A percentile compares a stretch with the other conserved stretches of the same genome.
These are phyloP conservation scores for Wallacemonas sp. DNA, from an alignment of 208 protist genomes.

Conservation along the genomic window DNA sequence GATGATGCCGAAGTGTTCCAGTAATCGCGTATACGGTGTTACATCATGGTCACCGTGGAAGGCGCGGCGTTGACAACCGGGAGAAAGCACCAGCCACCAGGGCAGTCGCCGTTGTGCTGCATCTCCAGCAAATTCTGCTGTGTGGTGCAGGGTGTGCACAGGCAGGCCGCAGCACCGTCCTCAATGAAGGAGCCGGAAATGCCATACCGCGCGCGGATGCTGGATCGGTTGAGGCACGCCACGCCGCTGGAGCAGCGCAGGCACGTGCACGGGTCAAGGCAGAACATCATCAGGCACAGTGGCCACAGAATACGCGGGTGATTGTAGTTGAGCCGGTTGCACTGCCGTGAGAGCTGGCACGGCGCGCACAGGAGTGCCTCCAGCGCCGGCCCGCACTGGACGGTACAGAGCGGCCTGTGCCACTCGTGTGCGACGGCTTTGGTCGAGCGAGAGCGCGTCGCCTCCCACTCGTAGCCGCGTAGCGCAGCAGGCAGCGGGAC, in stretches of 20 bases:
- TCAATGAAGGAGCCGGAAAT: constrained; percentile 19
- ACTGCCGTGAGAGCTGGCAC: constrained; percentile 18
- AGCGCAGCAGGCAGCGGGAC: not conserved
- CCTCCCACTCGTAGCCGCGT: not conserved
- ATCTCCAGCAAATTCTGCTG: constrained; percentile 36
- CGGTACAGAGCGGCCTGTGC: not conserved
- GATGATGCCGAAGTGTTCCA: too few species aligned
- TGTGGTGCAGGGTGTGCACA: constrained; percentile 21
- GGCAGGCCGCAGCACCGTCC: constrained; percentile 14
- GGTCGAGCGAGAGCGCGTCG: not conserved
- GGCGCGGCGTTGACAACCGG: not conserved
- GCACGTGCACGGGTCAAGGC: constrained; percentile 17
- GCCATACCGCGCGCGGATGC: constrained; percentile 19
- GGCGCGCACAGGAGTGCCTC: not conserved
- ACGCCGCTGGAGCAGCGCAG: not conserved
- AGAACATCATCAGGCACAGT: constrained; percentile 14
- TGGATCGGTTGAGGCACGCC: constrained; percentile 19
- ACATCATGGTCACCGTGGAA: not conserved
- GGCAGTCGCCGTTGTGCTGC: constrained; percentile 21
- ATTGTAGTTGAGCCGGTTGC: constrained; percentile 21
- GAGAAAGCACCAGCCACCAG: constrained; percentile 21
- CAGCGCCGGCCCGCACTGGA: not conserved
- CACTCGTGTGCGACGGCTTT: not conserved
- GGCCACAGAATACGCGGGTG: constrained; percentile 18
- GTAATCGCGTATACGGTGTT: not conserved